Conservation (phyloP, 1,284 basidiomycete genomes). For the Cryptococcus sp. region DNA sequence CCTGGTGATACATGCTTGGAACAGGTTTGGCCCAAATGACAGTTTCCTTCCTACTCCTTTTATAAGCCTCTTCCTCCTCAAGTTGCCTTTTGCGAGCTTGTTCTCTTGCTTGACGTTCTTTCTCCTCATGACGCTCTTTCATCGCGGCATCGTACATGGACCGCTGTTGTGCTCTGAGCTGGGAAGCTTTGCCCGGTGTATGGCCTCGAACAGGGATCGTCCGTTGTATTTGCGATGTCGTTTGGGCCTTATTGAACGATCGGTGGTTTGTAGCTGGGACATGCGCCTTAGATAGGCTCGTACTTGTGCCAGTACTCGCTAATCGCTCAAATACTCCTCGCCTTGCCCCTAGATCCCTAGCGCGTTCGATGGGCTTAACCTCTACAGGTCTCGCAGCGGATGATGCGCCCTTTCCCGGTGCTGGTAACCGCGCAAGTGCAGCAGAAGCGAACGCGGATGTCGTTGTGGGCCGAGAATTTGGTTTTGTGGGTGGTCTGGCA, state of each 20-base stretch:
- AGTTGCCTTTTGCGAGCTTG: conserved; percentile 18
- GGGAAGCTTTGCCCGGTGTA: conserved; percentile 38
- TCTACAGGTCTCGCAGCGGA: conserved; percentile 17
- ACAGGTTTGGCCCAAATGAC: conserved; percentile 39
- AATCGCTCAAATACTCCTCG: conserved; percentile 33
- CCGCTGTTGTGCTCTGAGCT: conserved; percentile 24
- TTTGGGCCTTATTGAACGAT: background rate
- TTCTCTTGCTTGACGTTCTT: conserved; percentile 13
- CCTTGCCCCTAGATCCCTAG: conserved; percentile 23
- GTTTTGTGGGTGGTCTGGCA: background rate
- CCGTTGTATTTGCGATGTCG: background rate
- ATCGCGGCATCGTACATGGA: conserved; percentile 25
- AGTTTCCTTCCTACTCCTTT: conserved; percentile 28
- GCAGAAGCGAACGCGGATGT: conserved; percentile 31
- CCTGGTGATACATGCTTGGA: conserved; percentile 33
- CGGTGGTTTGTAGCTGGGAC: background rate
- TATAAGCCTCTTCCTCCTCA: conserved; percentile 32
- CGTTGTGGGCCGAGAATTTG: conserved; percentile 5
- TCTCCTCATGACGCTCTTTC: conserved; percentile 17
- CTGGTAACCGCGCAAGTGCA: conserved; percentile 33
- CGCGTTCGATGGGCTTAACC: conserved; percentile 31
- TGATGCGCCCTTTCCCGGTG: conserved; percentile 27
- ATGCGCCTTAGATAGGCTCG: background rate
- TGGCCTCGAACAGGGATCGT: conserved; percentile 30
- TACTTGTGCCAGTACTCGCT: background rate